phyloP scores from a whole-genome alignment of 257 asterid species.

The Solanum medicagineum region DNA sequence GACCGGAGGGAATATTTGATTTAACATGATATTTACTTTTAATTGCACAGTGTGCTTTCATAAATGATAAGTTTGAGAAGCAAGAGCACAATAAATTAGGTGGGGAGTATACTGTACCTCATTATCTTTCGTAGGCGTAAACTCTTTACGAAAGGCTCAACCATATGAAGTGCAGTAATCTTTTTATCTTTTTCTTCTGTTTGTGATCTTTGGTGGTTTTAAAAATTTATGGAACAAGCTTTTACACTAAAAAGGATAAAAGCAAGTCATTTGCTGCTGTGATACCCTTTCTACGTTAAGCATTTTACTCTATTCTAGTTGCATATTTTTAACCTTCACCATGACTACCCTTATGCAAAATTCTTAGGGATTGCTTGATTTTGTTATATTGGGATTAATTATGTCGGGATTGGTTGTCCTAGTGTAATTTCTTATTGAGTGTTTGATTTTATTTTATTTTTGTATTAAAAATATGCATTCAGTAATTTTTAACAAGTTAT shows the following conservation, averaged over 20 bases:
- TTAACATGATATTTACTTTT: background rate
- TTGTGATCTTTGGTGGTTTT: background rate
- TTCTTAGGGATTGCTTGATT: background rate
- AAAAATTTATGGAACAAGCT: background rate
- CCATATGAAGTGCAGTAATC: background rate
- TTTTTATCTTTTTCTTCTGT: background rate
- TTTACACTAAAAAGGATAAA: background rate
- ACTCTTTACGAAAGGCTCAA: background rate
- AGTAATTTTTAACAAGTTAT: background rate
- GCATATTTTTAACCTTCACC: background rate
- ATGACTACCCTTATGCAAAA: background rate
- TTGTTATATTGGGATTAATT: background rate
- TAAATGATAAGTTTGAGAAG: background rate
- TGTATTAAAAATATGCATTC: background rate
- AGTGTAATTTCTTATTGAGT: background rate
- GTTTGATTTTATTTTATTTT: background rate
- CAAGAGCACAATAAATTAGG: background rate
- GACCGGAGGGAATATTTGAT: too few species aligned
- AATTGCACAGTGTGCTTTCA: background rate
- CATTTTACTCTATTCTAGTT: background rate
- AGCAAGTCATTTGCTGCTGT: background rate
- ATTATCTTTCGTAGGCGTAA: background rate
- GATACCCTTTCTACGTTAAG: background rate
- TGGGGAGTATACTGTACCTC: background rate
- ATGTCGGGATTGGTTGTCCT: background rate